Evolutionary conservation across 106 monocot species (phyloP).

Genomic region (Dactylorhiza incarnata): DNA sequence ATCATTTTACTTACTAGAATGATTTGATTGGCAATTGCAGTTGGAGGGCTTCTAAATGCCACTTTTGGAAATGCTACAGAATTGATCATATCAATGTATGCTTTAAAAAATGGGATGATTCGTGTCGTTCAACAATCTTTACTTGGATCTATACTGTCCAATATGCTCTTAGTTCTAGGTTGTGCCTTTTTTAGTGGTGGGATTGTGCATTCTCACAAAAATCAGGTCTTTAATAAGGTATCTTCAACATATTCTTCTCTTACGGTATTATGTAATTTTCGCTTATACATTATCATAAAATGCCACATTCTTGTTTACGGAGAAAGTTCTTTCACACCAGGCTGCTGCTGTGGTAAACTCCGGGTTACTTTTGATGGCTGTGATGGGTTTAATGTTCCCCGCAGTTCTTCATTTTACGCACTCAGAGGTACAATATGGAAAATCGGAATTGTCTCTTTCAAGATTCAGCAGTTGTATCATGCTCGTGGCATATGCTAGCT

Average conservation of each 20-base stretch:
- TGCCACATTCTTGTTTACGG: not conserved
- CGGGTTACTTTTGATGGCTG: conserved; percentile 90
- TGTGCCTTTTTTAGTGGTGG: conserved; percentile 96
- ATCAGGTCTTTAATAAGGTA: conserved; percentile 94
- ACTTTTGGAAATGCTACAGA: conserved; percentile 99
- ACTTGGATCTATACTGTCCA: conserved; percentile 92
- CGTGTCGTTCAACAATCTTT: conserved; percentile 97
- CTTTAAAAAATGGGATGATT: conserved; percentile 86
- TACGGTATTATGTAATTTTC: not conserved
- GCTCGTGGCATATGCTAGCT: conserved; percentile 94
- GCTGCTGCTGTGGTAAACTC: conserved; percentile 92
- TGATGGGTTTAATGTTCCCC: conserved; percentile 90
- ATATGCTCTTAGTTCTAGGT: conserved; percentile 95
- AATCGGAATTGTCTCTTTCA: conserved; percentile 88
- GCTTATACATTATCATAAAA: not conserved
- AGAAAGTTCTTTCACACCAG: conserved; percentile 32
- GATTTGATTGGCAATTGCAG: conserved; percentile 17
- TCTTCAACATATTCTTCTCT: conserved; percentile 1
- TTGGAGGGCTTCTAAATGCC: conserved; percentile 95
- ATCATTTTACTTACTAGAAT: not conserved
- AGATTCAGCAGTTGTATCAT: conserved; percentile 95
- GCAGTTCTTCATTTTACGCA: conserved; percentile 97
- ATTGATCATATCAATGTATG: conserved; percentile 98
- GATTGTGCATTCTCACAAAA: conserved; percentile 63
- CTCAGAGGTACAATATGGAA: conserved; percentile 92